phyloP scores from a whole-genome alignment of 179 eudicot species.

The Actinidia arguta region DNA sequence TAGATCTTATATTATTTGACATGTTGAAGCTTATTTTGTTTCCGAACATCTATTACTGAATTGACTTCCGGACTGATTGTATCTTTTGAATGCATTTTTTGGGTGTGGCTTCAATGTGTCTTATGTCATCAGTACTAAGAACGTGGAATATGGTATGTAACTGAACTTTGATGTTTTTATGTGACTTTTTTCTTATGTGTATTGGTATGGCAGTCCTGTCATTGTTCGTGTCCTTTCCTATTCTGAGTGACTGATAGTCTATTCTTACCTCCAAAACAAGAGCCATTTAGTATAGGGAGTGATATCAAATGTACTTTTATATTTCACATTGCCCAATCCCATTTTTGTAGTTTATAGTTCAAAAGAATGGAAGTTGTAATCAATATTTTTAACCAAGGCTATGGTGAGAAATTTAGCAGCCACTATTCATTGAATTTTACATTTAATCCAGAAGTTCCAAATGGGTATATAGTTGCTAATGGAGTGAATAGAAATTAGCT shows the following conservation, averaged over 20 bases:
- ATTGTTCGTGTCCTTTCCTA: slow-evolving; percentile 13
- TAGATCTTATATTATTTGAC: slow-evolving; percentile 30
- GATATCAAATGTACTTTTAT: neutral
- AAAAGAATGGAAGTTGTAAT: neutral
- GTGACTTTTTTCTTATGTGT: neutral
- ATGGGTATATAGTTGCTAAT: too few species aligned
- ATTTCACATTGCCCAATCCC: neutral
- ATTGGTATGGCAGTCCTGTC: slow-evolving; percentile 5
- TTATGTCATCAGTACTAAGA: slow-evolving; percentile 89
- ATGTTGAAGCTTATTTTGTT: slow-evolving; percentile 4
- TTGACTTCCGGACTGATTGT: slow-evolving; percentile 26
- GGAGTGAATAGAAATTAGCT: neutral
- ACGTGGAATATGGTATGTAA: slow-evolving; percentile 97
- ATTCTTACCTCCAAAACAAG: neutral
- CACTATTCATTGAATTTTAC: neutral
- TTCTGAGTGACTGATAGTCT: neutral
- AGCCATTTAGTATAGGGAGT: neutral
- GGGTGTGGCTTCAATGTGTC: slow-evolving; percentile 42
- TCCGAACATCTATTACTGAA: slow-evolving; percentile 27
- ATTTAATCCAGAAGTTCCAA: too few species aligned
- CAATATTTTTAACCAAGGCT: neutral
- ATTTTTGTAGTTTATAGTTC: neutral
- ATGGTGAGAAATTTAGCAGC: neutral
- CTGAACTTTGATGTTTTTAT: neutral
- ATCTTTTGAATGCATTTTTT: slow-evolving; percentile 26